phyloP scores from a whole-genome alignment of 768 basidiomycete genomes.

The Floccularia luteovirens region DNA sequence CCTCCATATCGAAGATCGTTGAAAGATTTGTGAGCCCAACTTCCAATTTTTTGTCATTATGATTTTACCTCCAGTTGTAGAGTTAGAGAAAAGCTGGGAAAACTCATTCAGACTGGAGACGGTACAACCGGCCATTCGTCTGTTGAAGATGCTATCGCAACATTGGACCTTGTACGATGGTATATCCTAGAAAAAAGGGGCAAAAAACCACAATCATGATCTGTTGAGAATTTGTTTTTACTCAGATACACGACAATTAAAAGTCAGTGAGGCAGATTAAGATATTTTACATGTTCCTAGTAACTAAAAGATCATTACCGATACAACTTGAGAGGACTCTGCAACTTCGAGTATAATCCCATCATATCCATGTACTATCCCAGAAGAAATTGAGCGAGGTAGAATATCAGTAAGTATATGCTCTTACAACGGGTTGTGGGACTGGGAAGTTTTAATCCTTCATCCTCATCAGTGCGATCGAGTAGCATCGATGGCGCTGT shows the following conservation, averaged over 20 bases:
- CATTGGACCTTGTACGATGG: conserved; percentile 85
- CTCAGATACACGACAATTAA: too few species aligned
- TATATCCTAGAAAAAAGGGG: too few species aligned
- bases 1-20: conserved; percentile 78
- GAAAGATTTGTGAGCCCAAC: conserved; percentile 58
- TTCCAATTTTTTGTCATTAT: conserved; percentile 9
- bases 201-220: conserved; percentile 35
- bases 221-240: neutral
- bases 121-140: conserved; percentile 80
- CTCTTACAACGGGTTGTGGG: conserved; percentile 58
- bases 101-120: conserved; percentile 76
- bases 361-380: conserved; percentile 66
- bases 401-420: neutral
- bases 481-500: conserved; percentile 74
- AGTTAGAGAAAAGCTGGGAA: conserved; percentile 74
- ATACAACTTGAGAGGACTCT: conserved; percentile 68
- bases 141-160: conserved; percentile 82
- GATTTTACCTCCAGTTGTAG: conserved; percentile 28
- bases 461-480: conserved; percentile 73
- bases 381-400: conserved; percentile 5
- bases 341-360: conserved; percentile 78
- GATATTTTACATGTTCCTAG: neutral
- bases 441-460: conserved; percentile 58
- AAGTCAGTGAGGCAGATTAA: neutral
- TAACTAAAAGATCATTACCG: conserved; percentile 62